Evolutionary conservation across 106 monocot genomes (phyloP), one percentile per base, ranked within the genome.

Genomic region (Triglochin maritima): DNA sequence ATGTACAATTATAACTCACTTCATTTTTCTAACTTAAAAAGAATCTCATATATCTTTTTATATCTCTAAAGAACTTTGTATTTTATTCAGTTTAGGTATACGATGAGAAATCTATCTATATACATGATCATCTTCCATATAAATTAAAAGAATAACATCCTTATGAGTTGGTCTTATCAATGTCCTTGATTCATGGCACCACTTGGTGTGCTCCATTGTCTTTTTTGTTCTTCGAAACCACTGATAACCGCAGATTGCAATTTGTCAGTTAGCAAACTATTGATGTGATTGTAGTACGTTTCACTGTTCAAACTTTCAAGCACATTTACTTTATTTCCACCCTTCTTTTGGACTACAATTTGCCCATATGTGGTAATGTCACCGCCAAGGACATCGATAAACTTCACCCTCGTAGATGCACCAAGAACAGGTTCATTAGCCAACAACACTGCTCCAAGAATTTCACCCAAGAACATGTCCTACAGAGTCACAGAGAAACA

Each of bases 161-260:
- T 29, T 29, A 29, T 29, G 29, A 29, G 29, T 1, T 29, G 29
- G 29, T 29, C 29, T 29, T 29, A 29, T n/a, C n/a, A n/a, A n/a
- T 29, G 29, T 29, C 29, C 29, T 29, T 29, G 29, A 29, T 29
- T 29, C 29, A 13, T 47, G 14, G 44, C 46, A 62, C 46, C 13
- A 12, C 7, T 47, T 59, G 75, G 67, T 55, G 52, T 70, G 45
- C 73, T 83, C 94, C 94, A 87, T 58, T 54, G 50, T 50, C 56
- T 71, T 70, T 68, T 83, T 69, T 95, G 89, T 63, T 90, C 87
- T 49, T 83, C 79, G 64, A 87, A 90, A 64, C 90, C 83, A 9
- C 78, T 79, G 41, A 90, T 81, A 3, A 80, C 81, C 0, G 87
- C 90, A 60, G 87, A 83, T 48, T 87, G 89, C 3, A 11, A 52